phyloP scores from a whole-genome alignment of 352 stramenopile genomes.

The Globisporangium middletonii region DNA sequence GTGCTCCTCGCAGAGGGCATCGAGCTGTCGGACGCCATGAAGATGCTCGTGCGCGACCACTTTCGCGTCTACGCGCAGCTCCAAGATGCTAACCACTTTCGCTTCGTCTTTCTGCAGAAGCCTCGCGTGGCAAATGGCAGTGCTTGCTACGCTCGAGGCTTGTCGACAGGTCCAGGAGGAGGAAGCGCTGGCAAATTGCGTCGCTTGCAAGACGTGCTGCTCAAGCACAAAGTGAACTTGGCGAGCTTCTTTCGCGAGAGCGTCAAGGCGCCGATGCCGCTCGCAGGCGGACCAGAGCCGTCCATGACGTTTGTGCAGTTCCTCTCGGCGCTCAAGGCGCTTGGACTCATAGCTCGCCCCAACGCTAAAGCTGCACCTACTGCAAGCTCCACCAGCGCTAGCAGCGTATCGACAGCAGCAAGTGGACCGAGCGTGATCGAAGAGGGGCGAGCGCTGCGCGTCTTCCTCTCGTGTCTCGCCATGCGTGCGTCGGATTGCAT shows the following conservation, averaged over 20 bases:
- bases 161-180: background rate
- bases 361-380: background rate
- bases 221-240: constrained; percentile 25
- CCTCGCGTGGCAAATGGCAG: background rate
- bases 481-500: constrained; percentile 17
- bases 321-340: constrained; percentile 19
- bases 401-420: background rate
- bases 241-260: constrained; percentile 39
- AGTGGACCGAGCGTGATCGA: constrained; percentile 23
- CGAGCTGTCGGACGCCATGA: constrained; percentile 50
- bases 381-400: background rate
- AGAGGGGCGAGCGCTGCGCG: constrained; percentile 39
- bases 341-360: constrained; percentile 20
- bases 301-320: constrained; percentile 27
- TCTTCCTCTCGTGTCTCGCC: constrained; percentile 56
- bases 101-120: constrained; percentile 38
- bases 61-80: constrained; percentile 53
- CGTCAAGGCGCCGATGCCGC: background rate
- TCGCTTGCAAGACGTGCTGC: constrained; percentile 24
- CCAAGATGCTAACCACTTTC: constrained; percentile 59
- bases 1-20: constrained; percentile 46
- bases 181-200: background rate
- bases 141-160: background rate
- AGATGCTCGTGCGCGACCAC: constrained; percentile 43
- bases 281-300: background rate